Evolutionary conservation across 2,329 filamentous ascomycete species (phyloP), one percentile per base, ranked within the genome.

Genomic region (Fusarium dimerum): DNA sequence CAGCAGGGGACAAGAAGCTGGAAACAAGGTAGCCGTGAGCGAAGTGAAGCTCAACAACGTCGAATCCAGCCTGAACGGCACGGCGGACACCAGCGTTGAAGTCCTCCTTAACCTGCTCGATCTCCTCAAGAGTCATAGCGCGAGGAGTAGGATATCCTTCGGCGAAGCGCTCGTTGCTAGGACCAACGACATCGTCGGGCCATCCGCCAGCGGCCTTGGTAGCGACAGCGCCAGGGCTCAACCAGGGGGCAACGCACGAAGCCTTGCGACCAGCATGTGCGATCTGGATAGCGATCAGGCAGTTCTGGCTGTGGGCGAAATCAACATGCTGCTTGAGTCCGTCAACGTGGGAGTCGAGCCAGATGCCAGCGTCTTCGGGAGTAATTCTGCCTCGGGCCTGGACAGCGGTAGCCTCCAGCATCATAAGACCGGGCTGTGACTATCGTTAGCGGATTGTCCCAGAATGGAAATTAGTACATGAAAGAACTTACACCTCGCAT

Each of bases 11-110:
- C 12, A 92, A 54, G 75, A 93, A 93, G 4, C 76, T 72, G 64
- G 86, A 83, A 0, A 92, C 72, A 1, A 94, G 78, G 67, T 92
- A 93, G 2, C 90, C 89, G 65, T 93, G 89, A 0, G 89, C 90
- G 89, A 77, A 85, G 73, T 93, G 90, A 47, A 94, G 83, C 70
- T 85, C 86, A 15, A 89, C 76, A 12, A 82, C 81, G 63, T 88
- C 86, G 57, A 88, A 82, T 0, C 89, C 89, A 1, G 83, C 84
- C 48, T 79, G 73, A 2, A 90, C 66, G 0, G 88, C 79, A n/a
- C 84, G 73, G 55, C 75, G 74, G 0, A 78, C 75, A 0, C 78
- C 78, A 0, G 75, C 77, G 1, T 75, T 79, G 69, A 82, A 91
- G 2, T 79, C 80, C 12, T 66, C 67, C 68, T 89, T 88, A 52